These are phyloP conservation scores for Polytolypa hystricis DNA, from an alignment of 2,329 filamentous ascomycete species.

Conservation along the genomic window DNA sequence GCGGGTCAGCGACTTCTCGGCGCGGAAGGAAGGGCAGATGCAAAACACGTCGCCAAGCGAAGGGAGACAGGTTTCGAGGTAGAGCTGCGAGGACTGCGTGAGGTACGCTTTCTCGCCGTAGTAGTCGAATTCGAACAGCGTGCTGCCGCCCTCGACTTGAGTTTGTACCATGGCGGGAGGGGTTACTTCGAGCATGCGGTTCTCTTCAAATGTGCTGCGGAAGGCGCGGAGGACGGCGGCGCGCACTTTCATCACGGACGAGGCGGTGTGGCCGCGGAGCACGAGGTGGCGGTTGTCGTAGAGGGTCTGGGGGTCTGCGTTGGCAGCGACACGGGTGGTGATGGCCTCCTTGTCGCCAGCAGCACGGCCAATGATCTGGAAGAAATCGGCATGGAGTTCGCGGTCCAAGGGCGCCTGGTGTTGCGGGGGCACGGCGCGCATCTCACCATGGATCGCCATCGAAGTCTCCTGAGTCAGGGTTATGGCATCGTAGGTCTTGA, in stretches of 20 bases:
- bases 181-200: conserved; percentile 68
- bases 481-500: conserved; percentile 84
- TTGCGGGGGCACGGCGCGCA: conserved; percentile 67
- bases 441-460: conserved; percentile 70
- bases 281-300: conserved; percentile 76
- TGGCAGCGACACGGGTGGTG: conserved; percentile 65
- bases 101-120: conserved; percentile 76
- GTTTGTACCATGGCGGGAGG: conserved; percentile 90
- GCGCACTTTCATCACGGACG: conserved; percentile 79
- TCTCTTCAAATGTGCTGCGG: conserved; percentile 64
- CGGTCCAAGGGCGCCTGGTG: conserved; percentile 71
- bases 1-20: conserved; percentile 88
- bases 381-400: conserved; percentile 86
- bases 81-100: conserved; percentile 59
- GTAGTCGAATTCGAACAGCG: conserved; percentile 80
- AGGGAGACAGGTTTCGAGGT: conserved; percentile 88
- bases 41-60: conserved; percentile 93
- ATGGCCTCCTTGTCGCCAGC: conserved; percentile 83
- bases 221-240: conserved; percentile 73
- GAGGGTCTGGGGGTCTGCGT: conserved; percentile 60
- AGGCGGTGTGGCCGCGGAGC: conserved; percentile 71
- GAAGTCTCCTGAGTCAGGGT: conserved; percentile 81
- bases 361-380: conserved; percentile 64
- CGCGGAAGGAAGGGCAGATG: conserved; percentile 97
- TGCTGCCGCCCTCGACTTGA: conserved; percentile 84